Evolutionary conservation across 140 eudicot species (phyloP).

Genomic region (Cichorium intybus): DNA sequence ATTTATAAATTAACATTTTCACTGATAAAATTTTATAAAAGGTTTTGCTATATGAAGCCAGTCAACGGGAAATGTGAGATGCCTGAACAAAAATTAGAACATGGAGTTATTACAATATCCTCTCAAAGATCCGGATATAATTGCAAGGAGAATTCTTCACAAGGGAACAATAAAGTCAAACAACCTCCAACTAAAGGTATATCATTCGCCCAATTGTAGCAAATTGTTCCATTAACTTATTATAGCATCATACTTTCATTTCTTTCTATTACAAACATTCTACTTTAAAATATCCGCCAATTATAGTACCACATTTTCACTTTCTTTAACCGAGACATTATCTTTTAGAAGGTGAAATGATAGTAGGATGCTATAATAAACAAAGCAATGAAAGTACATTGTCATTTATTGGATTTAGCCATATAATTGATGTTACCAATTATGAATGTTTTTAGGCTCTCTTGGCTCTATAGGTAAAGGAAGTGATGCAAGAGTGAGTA

Average conservation of each 20-base stretch:
- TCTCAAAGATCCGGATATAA: conserved; percentile 33
- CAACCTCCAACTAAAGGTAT: conserved; percentile 1
- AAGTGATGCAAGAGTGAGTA: not conserved
- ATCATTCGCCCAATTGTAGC: not conserved
- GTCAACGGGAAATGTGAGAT: conserved; percentile 47
- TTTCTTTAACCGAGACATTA: too few species aligned
- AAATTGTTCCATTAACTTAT: not conserved
- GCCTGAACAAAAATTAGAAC: conserved; percentile 51
- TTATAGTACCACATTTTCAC: too few species aligned
- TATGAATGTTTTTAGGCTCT: not conserved
- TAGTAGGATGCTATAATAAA: too few species aligned
- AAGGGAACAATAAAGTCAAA: not conserved
- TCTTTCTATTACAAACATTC: not conserved
- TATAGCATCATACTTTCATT: too few species aligned
- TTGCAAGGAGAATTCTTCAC: conserved; percentile 8
- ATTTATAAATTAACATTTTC: not conserved
- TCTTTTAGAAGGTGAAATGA: too few species aligned
- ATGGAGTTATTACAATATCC: conserved; percentile 52
- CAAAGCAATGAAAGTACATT: not conserved
- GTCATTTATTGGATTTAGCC: not conserved
- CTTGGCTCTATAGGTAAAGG: not conserved
- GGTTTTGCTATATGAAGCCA: conserved; percentile 76
- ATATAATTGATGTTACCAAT: too few species aligned
- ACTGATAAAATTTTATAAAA: not conserved
- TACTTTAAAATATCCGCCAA: not conserved